Percentiles rank a stretch among this genome's conserved stretches.
Conservation (phyloP, 2,329 filamentous ascomycete species). For the Daldinia sp. region DNA sequence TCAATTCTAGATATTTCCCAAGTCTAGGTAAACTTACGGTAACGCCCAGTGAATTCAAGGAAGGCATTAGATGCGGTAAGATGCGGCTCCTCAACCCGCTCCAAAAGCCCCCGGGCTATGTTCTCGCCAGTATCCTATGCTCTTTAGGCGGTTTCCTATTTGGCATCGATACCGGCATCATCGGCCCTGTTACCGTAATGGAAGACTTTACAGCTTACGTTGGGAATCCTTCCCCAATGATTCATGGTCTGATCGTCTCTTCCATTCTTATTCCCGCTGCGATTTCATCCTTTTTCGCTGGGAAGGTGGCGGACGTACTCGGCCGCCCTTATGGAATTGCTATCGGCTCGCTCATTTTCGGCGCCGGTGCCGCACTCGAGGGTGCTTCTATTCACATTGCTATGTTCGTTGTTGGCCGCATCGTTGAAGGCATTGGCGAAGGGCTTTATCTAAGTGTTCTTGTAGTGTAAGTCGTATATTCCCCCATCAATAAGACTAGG, state of each 20-base stretch:
- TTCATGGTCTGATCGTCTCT: conserved; percentile 68
- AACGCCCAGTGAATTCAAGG: neutral
- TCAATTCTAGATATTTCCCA: neutral
- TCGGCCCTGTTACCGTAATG: conserved; percentile 69
- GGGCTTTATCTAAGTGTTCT: conserved; percentile 56
- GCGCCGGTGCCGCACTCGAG: conserved; percentile 38
- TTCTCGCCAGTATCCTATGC: conserved; percentile 28
- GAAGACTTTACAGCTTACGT: conserved; percentile 58
- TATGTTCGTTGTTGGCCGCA: conserved; percentile 55
- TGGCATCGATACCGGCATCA: conserved; percentile 57
- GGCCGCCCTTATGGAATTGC: conserved; percentile 61
- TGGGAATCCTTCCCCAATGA: conserved; percentile 60
- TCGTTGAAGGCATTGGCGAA: conserved; percentile 64
- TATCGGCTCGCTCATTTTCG: conserved; percentile 62
- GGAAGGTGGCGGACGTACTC: conserved; percentile 61
- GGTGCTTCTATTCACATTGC: conserved; percentile 34
- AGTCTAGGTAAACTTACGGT: neutral
- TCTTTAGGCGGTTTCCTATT: conserved; percentile 33
- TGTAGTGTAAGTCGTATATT: conserved; percentile 17
- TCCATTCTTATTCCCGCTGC: conserved; percentile 67
- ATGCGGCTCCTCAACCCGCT: conserved; percentile 10
- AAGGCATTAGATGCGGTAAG: neutral
- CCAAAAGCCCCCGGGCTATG: conserved; percentile 26
- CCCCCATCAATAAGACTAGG: neutral
- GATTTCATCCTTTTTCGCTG: conserved; percentile 65